Conservation (phyloP, 495 filamentous ascomycete genomes). For the Aspergillus nidulans region DNA sequence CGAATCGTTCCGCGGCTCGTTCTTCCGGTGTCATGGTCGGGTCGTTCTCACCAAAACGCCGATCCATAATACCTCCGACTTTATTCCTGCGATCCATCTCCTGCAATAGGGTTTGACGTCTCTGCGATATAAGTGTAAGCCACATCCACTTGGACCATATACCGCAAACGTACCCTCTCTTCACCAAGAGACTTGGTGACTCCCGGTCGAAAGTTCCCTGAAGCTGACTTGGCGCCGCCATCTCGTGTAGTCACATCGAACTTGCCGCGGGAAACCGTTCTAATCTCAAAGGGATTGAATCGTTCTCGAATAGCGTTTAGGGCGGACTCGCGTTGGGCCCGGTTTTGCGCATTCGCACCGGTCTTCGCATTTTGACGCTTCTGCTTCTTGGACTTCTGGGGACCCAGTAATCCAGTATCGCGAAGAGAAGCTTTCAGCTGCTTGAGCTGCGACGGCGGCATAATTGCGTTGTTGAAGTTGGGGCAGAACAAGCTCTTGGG, state of each 20-base stretch:
- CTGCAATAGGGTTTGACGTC: conserved; percentile 71
- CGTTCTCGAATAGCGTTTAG: conserved; percentile 82
- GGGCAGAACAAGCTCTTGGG: conserved; percentile 5
- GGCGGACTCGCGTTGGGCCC: conserved; percentile 67
- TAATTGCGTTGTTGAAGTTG: conserved; percentile 35
- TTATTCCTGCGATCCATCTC: conserved; percentile 87
- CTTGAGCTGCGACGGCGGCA: conserved; percentile 95
- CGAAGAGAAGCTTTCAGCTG: conserved; percentile 85
- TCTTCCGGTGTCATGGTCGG: conserved; percentile 92
- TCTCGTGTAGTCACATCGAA: conserved; percentile 66
- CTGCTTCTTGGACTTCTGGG: conserved; percentile 88
- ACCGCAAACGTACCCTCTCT: conserved; percentile 60
- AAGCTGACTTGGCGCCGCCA: conserved; percentile 46
- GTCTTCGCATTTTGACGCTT: conserved; percentile 68
- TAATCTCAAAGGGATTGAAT: conserved; percentile 97
- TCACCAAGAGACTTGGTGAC: conserved; percentile 82
- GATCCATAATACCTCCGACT: conserved; percentile 85
- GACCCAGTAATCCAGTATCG: conserved; percentile 81
- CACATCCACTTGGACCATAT: background rate
- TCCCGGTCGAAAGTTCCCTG: conserved; percentile 59
- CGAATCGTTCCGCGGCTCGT: conserved; percentile 84
- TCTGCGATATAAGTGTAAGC: conserved; percentile 40
- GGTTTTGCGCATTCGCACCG: conserved; percentile 55
- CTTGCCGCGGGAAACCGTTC: conserved; percentile 65
- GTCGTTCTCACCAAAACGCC: conserved; percentile 94